Conservation (phyloP, 306 rosid genomes). For the Luffa acutangula region DNA sequence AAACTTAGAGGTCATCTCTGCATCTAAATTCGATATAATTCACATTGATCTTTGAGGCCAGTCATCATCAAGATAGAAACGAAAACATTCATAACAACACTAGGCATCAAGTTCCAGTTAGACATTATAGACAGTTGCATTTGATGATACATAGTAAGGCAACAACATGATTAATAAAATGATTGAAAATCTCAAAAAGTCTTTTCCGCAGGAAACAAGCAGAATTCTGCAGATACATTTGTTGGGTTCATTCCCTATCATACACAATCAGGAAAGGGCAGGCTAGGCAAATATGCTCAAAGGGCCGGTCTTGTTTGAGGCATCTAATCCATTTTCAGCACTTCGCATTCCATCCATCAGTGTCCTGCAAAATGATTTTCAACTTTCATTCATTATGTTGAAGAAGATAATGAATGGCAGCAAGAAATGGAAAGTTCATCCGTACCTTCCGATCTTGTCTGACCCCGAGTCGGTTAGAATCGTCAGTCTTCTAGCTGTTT, state of each 20-base stretch:
- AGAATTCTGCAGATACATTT: neutral
- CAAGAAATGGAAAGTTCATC: neutral
- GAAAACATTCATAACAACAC: neutral
- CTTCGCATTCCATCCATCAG: conserved; percentile 50
- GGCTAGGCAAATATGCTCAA: conserved; percentile 59
- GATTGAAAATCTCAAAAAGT: neutral
- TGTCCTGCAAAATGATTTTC: conserved; percentile 31
- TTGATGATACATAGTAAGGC: neutral
- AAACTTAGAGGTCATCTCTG: too few species aligned
- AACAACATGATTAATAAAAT: neutral
- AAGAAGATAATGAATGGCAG: too few species aligned
- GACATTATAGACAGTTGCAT: neutral
- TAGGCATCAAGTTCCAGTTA: neutral
- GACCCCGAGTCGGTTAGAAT: conserved; percentile 44
- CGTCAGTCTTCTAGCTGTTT: conserved; percentile 68
- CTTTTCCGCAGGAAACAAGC: conserved; percentile 2
- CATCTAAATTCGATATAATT: neutral
- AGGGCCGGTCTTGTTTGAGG: conserved; percentile 71
- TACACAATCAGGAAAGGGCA: neutral
- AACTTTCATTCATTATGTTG: neutral
- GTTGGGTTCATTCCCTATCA: neutral
- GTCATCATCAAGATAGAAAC: neutral
- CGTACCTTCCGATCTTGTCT: conserved; percentile 49
- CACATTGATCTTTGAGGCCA: neutral
- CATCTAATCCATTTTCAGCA: conserved; percentile 54